Conservation (phyloP, 2,329 filamentous ascomycete genomes). For the Didymella arachidicola region DNA sequence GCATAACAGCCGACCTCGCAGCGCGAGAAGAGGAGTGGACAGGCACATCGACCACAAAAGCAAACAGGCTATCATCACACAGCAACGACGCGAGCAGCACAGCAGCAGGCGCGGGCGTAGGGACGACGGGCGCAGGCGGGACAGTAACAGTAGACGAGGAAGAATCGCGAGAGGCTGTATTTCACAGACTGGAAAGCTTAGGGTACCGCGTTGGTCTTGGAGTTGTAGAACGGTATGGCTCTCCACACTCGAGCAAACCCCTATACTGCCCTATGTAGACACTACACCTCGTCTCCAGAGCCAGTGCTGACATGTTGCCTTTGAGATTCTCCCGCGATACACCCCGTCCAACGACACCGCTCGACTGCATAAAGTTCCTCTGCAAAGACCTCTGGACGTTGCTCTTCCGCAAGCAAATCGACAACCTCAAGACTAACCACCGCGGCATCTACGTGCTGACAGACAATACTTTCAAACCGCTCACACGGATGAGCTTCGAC, state of each 20-base stretch:
- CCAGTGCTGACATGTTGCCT: too few species aligned
- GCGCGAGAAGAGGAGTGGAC: conserved; percentile 56
- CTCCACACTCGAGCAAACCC: too few species aligned
- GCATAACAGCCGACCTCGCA: conserved; percentile 78
- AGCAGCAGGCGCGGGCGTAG: conserved; percentile 31
- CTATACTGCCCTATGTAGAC: too few species aligned
- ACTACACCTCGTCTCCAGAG: too few species aligned
- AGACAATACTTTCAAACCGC: conserved; percentile 88
- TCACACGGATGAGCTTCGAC: conserved; percentile 88
- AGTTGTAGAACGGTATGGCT: conserved; percentile 79
- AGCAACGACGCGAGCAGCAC: conserved; percentile 40
- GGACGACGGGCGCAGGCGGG: conserved; percentile 30
- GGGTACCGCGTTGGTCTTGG: conserved; percentile 94
- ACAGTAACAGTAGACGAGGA: conserved; percentile 69
- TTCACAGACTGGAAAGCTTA: conserved; percentile 80
- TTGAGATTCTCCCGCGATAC: conserved; percentile 79
- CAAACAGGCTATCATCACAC: conserved; percentile 28
- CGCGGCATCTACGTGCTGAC: conserved; percentile 95
- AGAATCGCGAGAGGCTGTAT: conserved; percentile 83
- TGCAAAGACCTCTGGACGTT: conserved; percentile 98
- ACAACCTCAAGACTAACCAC: conserved; percentile 98
- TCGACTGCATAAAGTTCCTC: conserved; percentile 97
- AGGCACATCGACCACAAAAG: conserved; percentile 23
- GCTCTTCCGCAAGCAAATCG: conserved; percentile 94
- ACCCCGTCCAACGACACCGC: conserved; percentile 86